Base-by-base conservation (phyloP, 306 rosid species). In the Dalbergia oliveri region DNA sequence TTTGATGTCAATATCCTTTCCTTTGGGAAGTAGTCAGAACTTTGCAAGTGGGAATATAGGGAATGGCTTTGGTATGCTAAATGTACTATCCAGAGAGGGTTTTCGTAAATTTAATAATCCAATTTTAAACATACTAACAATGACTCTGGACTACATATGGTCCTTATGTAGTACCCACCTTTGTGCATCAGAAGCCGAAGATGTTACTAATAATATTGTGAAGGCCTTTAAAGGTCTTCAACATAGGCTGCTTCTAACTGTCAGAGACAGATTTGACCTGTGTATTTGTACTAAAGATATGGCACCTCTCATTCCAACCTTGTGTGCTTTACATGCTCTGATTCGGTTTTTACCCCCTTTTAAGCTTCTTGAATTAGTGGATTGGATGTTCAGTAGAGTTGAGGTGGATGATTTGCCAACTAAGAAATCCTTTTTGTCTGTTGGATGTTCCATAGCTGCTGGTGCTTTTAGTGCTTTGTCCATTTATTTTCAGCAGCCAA, bases 361-460 rank as follows among this genome's bases (percentile, higher is more conserved):
- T 77, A 77, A 85, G 79, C 90, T 95, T 65, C 92, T 95, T 87
- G 93, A 90, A 86, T 82, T 93, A 60, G 99, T 86, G 53, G 87
- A 80, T 76, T 93, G 97, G 99, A 89, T 95, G 88, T 84, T 95
- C 66, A 72, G 44, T 21, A 85, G 87, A 64, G 81, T 79, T 53
- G 84, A 74, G 54, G 57, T 74, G 63, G 87, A 84, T 83, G 86
- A 82, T 69, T 77, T 60, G 67, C 49, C 60, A 67, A 88, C 37
- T 47, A 82, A 71, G 70, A 84, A 77, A 51, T 72, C 87, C 76
- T 84, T 75, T 69, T 59, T 88, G 34, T 88, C 89, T 86, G 77
- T 95, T 74, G 98, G 86, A 51, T 88, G 89, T 81, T 85, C 86
- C 80, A 77, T 93, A 71, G 98, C 97, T 79, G 87, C 88, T 58